phyloP scores from a whole-genome alignment of 83 land plant genomes.

The Larix sibirica region DNA sequence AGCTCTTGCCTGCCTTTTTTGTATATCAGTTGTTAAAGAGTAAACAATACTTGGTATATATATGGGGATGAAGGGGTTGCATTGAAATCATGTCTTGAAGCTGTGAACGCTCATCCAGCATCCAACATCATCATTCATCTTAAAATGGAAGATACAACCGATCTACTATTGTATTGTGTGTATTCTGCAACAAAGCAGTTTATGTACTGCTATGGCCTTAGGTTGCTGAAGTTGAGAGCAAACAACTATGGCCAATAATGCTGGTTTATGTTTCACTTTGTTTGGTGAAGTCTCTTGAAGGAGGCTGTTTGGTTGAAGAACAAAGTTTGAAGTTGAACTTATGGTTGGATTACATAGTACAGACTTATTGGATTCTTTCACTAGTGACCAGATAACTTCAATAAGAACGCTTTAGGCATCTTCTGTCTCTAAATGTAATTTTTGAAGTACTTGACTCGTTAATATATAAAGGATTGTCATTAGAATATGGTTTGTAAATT shows the following conservation, averaged over 20 bases:
- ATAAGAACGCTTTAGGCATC: conserved; percentile 12
- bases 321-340: conserved; percentile 6
- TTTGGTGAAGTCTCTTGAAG: conserved; percentile 16
- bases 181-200: conserved; percentile 11
- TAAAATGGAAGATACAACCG: neutral
- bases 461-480: neutral
- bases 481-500: conserved; percentile 14
- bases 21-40: conserved; percentile 8
- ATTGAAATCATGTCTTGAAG: neutral
- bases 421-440: conserved; percentile 13
- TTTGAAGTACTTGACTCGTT: conserved; percentile 4
- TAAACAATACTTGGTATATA: neutral
- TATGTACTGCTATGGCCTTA: conserved; percentile 6
- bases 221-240: conserved; percentile 11
- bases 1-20: neutral
- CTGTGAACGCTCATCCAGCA: neutral
- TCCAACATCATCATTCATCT: neutral
- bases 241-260: neutral
- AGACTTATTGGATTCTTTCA: conserved; percentile 14
- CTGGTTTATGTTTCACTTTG: conserved; percentile 10
- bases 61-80: neutral
- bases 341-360: conserved; percentile 8
- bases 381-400: conserved; percentile 11
- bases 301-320: conserved; percentile 15
- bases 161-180: neutral